phyloP scores from a whole-genome alignment of 108 stramenopile species.

The Nitzschia sp. region DNA sequence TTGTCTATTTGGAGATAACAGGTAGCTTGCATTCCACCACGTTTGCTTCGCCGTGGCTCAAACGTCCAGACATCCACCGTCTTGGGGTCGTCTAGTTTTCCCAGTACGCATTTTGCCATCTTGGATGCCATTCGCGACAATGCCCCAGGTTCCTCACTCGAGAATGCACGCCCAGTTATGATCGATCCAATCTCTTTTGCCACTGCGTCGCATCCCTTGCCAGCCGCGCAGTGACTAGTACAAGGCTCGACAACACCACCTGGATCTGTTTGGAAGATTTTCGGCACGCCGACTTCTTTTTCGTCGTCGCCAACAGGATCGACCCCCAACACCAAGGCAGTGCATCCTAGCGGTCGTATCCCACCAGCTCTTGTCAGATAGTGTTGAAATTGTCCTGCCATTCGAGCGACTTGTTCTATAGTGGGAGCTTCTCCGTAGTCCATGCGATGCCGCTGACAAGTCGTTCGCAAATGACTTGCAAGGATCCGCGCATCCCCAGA shows the following conservation, averaged over 20 bases:
- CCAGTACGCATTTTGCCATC: constrained; percentile 6
- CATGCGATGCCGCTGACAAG: constrained; percentile 44
- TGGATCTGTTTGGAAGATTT: constrained; percentile 62
- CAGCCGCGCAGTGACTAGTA: background rate
- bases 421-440: constrained; percentile 60
- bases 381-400: constrained; percentile 58
- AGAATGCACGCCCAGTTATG: background rate
- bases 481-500: constrained; percentile 66
- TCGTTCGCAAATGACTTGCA: constrained; percentile 51
- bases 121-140: background rate
- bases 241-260: constrained; percentile 43
- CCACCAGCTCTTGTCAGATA: constrained; percentile 67
- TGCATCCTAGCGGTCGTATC: constrained; percentile 69
- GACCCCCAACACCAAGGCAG: constrained; percentile 65
- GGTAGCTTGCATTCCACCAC: constrained; percentile 29
- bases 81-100: background rate
- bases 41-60: constrained; percentile 11
- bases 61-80: constrained; percentile 41
- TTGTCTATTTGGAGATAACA: constrained; percentile 18
- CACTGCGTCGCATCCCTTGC: constrained; percentile 3
- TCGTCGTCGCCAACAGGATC: constrained; percentile 32
- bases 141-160: background rate
- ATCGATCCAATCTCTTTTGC: constrained; percentile 6
- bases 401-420: constrained; percentile 48
- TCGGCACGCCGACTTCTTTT: constrained; percentile 19